Base-by-base conservation (phyloP, 331 rosid genomes). In the Erythrophleum ivorense region DNA sequence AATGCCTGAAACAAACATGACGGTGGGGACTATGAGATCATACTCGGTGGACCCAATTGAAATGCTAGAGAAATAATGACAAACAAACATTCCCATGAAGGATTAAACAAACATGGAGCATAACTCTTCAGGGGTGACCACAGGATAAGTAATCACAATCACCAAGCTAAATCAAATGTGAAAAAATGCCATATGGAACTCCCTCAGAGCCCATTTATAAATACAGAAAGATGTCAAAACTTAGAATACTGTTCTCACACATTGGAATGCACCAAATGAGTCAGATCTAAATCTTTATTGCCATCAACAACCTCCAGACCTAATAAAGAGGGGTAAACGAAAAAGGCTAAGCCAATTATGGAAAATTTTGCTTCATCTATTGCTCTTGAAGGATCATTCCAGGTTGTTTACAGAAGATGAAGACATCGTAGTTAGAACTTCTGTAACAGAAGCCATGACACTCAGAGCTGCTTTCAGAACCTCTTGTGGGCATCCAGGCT, bases 401-500 rank as follows among this genome's bases (percentile, higher is more conserved):
- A 85, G 78, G 80, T 84, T 74, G 88, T 65, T 75, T 70, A 31
- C 63, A 6, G 94, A 73, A 46, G 89, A 29, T 2, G 97, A 70
- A n/a, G 99, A 84, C 97, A 96, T 94, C 0, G 87, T 90, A 0
- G 97, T 69, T 6, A 96, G 94, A 62, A 96, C 97, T 41, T 96
- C 99, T 0, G 99, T 89, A 19, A 96, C 95, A 1, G 97, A 92
- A 0, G 85, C 90, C 99, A 96, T 96, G 31, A 92, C 86, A 7
- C 98, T 96, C 79, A 96, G 81, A 16, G 99, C 99, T 6, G 98
- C 97, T 88, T 94, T 96, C 83, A 96, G 85, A 80, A 96, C 95
- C 53, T 96, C 99, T 78, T 92, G 99, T 33, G 99, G 90, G 79
- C 99, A 96, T 48, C 99, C 99, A 34, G 99, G 99, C 90, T 96